Percentiles rank a stretch among this genome's conserved stretches.
Conservation (phyloP, 371 early-diverging fungal genomes). For the Rhizopus stolonifer region DNA sequence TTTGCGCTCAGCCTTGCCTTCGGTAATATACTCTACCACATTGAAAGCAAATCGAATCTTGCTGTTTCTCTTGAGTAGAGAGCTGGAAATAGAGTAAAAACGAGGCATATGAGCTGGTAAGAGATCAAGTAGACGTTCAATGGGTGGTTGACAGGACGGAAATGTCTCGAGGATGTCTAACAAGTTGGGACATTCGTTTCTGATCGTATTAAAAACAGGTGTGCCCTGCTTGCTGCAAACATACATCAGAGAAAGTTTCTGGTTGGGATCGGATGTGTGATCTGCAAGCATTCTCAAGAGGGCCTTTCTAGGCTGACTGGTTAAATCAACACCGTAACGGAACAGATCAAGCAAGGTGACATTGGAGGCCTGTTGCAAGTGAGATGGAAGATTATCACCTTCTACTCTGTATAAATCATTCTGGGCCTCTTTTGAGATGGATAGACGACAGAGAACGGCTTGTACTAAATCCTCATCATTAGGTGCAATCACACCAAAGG, state of each 20-base stretch:
- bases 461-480: conserved; percentile 65
- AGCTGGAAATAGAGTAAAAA: conserved; percentile 82
- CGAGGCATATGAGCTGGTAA: conserved; percentile 82
- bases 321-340: conserved; percentile 73
- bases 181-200: conserved; percentile 66
- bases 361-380: conserved; percentile 51
- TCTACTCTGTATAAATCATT: conserved; percentile 36
- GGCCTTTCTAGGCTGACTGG: conserved; percentile 73
- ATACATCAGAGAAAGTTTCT: conserved; percentile 72
- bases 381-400: conserved; percentile 62
- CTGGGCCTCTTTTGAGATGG: conserved; percentile 32
- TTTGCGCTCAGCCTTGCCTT: conserved; percentile 47
- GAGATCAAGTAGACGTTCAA: conserved; percentile 71
- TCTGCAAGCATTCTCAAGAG: conserved; percentile 83
- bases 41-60: conserved; percentile 81
- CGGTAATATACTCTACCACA: conserved; percentile 71
- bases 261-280: conserved; percentile 58
- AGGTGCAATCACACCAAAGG: conserved; percentile 82
- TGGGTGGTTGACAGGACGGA: conserved; percentile 63
- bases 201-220: conserved; percentile 63
- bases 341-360: conserved; percentile 63
- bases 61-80: conserved; percentile 52
- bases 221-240: conserved; percentile 80
- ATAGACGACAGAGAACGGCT: conserved; percentile 51
- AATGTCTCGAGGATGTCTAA: conserved; percentile 79